Evolutionary conservation across 345 rosid species (phyloP), one percentile per base, ranked within the genome.

Genomic region (Pelargonium nanum): DNA sequence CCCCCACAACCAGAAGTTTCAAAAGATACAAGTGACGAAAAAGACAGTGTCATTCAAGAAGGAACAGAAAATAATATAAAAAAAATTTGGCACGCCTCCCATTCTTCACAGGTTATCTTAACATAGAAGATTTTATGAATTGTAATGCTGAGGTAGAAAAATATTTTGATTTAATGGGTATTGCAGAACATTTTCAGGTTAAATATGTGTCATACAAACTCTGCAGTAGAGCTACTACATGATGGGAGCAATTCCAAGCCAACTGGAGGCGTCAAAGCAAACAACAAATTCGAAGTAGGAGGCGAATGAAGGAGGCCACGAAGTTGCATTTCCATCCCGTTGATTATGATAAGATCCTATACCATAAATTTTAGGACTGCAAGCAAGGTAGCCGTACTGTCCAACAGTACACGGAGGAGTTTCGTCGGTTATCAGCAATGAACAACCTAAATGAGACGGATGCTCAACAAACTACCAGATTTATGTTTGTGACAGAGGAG

Each of bases 341-440:
- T 1, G 16, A 71, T n/a, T 57, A 62, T 52, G 59, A 65, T 4
- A 66, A 65, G 15, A 5, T 19, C 0, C 16, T 71, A 2, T 65
- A 24, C 20, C 20, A 61, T 0, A 17, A 30, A 8, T 51, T 45
- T 3, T 24, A 64, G 28, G n/a, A 26, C 0, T 70, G 44, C 10
- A 7, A 9, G 15, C 52, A 65, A 5, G 0, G 32, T 0, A 24
- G 15, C 0, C 16, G 25, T 12, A 23, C 34, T 15, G 22, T 56
- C 4, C 17, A 20, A 12, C 25, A 1, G 4, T 66, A 59, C 16
- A 66, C 24, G 4, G 19, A 9, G 3, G 22, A 56, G 4, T 64
- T 64, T 30, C 22, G 0, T 0, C 6, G 17, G 28, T 20, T 59
- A 4, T 19, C 19, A 0, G 17, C 19, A 0, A 0, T 1, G 5